phyloP scores from a whole-genome alignment of 129 eudicot species.

The Cynara cardunculus region DNA sequence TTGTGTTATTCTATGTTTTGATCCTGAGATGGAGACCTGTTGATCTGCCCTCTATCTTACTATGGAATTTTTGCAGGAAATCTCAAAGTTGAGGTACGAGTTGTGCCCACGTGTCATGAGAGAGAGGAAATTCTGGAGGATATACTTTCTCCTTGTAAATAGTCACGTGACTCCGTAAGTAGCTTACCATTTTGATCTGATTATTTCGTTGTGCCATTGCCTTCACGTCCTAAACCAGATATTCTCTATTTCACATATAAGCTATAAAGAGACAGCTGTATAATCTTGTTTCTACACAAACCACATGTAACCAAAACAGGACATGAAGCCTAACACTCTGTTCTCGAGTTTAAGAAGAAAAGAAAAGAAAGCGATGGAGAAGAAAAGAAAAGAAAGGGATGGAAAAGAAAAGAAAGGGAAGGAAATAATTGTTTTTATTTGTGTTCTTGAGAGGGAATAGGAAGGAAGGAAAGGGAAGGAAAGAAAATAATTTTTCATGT shows the following conservation, averaged over 20 bases:
- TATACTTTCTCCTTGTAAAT: constrained; percentile 83
- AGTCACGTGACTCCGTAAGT: constrained; percentile 87
- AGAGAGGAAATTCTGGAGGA: constrained; percentile 92
- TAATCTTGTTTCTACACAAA: not conserved
- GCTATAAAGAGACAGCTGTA: not conserved
- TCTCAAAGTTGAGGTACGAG: constrained; percentile 81
- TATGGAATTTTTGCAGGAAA: constrained; percentile 55
- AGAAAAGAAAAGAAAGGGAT: too few relatives aligned
- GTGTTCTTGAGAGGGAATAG: too few relatives aligned
- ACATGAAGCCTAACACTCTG: not conserved
- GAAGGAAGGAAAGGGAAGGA: too few relatives aligned
- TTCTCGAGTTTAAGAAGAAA: too few relatives aligned
- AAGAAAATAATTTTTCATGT: too few relatives aligned
- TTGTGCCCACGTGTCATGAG: constrained; percentile 91
- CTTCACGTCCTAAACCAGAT: not conserved
- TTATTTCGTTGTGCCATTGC: not conserved
- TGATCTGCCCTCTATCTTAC: not conserved
- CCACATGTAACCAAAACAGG: not conserved
- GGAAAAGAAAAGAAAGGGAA: too few relatives aligned
- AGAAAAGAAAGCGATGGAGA: too few relatives aligned
- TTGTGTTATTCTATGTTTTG: not conserved
- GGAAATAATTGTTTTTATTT: too few relatives aligned
- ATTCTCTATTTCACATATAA: not conserved
- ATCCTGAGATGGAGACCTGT: not conserved
- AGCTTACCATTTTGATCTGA: constrained; percentile 4